Base-by-base conservation (phyloP, 2,329 filamentous ascomycete species). In the Aspergillus floridensis region DNA sequence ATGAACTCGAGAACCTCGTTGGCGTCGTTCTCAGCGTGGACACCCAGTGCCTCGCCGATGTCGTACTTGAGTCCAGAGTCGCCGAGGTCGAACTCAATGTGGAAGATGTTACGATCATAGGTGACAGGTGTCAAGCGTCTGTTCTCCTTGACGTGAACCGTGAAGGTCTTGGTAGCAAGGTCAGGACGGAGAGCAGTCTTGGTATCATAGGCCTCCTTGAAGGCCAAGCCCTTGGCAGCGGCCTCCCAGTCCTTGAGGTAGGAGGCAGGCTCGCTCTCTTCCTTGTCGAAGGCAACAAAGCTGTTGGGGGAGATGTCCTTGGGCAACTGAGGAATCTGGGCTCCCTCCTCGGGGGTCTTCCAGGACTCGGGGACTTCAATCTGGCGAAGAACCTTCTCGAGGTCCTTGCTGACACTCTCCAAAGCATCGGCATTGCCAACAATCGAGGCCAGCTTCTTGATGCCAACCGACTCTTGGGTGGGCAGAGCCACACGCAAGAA, bases 21-120 rank as follows among this genome's bases (percentile, higher is more conserved):
- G 50, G 88, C 83, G 74, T 98, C 89, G 77, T 99, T 99, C 78
- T 98, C 91, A 6, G 92, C 91, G 76, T 99, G 95, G 63, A 99
- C 93, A 65, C 95, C 95, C 19, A 99, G 88, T 50, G 95, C 95
- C 80, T 99, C 95, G 59, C 95, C 95, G 70, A 99, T 98, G 74
- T 96, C 91, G 80, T 99, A 99, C 47, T 86, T 96, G 65, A 99
- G 86, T 44, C 93, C 93, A 35, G 93, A 96, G 70, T 88, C 79
- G 61, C 93, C 93, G 24, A 99, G 86, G 72, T 98, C 95, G 71
- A 99, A 99, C 79, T 99, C 95, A 63, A 99, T 98, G 80, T 99
- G 95, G 88, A 99, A 99, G 77, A 99, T 98, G 83, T 99, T 97
- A 68, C 95, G 92, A 77, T 98, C 93, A 74, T 99, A 99, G 32